Percentiles rank a stretch among this genome's conserved stretches.
Evolutionary conservation across 2,329 filamentous ascomycete genomes (phyloP).

Genomic region (Beauveria varroae): DNA sequence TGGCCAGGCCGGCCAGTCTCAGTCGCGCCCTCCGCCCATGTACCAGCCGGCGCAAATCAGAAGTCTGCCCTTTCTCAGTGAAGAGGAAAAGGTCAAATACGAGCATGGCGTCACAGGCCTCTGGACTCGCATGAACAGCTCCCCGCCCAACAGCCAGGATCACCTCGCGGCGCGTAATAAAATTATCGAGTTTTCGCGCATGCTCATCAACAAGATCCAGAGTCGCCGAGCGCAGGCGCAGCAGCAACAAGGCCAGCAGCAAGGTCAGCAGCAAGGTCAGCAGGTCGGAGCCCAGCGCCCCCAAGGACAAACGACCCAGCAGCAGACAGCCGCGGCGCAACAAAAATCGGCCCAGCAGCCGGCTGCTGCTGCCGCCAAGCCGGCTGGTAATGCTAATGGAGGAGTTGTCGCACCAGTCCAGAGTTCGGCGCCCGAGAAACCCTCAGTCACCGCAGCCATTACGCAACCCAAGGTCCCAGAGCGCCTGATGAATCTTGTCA

Average conservation of each 20-base stretch:
- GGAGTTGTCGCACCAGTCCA: neutral
- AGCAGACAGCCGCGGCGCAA: conserved; percentile 12
- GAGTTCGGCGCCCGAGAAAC: neutral
- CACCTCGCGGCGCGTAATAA: conserved; percentile 48
- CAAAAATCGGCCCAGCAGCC: conserved; percentile 6
- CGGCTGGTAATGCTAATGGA: neutral
- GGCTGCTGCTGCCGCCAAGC: neutral
- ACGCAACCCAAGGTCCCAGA: conserved; percentile 30
- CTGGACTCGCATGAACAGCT: conserved; percentile 45
- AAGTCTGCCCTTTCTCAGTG: conserved; percentile 39
- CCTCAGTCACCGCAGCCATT: conserved; percentile 10
- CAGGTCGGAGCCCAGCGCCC: conserved; percentile 13
- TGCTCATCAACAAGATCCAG: conserved; percentile 46
- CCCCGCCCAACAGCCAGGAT: conserved; percentile 38
- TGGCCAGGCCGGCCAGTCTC: conserved; percentile 18
- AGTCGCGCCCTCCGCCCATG: conserved; percentile 29
- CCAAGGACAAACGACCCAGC: conserved; percentile 17
- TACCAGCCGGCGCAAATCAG: conserved; percentile 47
- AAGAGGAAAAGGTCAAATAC: conserved; percentile 52
- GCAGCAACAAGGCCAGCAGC: conserved; percentile 22
- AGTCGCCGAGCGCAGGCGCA: conserved; percentile 28
- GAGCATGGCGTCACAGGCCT: conserved; percentile 47
- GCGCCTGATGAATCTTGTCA: conserved; percentile 39
- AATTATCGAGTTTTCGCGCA: conserved; percentile 53
- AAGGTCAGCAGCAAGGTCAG: conserved; percentile 21